Conservation (phyloP, 176 grass and related monocot species). For the Zoysia pacifica region DNA sequence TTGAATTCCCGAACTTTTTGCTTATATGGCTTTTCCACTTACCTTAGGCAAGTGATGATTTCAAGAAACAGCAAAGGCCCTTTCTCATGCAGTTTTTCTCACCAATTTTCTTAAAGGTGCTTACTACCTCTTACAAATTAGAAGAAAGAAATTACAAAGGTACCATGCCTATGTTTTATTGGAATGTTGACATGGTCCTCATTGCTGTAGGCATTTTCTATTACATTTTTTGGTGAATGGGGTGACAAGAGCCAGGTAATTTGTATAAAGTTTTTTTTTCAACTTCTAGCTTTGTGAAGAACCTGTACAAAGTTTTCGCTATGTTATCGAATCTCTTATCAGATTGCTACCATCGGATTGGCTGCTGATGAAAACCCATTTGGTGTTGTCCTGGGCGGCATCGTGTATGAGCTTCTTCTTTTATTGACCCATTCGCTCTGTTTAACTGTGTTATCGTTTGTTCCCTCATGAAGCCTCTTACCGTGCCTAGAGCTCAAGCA, state of each 20-base stretch:
- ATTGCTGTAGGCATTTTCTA: constrained; percentile 86
- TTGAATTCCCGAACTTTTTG: not conserved
- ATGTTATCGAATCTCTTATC: constrained; percentile 2
- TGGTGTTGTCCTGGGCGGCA: constrained; percentile 91
- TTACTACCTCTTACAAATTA: not conserved
- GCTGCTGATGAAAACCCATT: constrained; percentile 91
- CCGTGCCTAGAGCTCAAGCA: constrained; percentile 70
- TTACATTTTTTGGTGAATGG: constrained; percentile 99
- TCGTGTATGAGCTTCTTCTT: constrained; percentile 56
- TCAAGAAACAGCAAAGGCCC: constrained; percentile 80
- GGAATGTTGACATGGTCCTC: constrained; percentile 19
- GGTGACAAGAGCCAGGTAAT: constrained; percentile 99
- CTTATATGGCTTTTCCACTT: constrained; percentile 21
- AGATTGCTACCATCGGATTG: constrained; percentile 99
- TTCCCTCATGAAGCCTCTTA: constrained; percentile 23
- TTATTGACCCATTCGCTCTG: not conserved
- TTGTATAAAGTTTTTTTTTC: constrained; percentile 18
- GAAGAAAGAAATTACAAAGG: constrained; percentile 9
- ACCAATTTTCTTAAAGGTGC: constrained; percentile 97
- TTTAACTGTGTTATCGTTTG: not conserved
- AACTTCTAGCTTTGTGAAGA: constrained; percentile 9
- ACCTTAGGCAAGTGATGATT: constrained; percentile 72
- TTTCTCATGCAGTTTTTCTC: constrained; percentile 90
- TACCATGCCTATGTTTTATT: constrained; percentile 13
- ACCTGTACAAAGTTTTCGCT: constrained; percentile 17